Evolutionary conservation across 2,329 filamentous ascomycete species (phyloP).

Genomic region (Penicillium sp.): DNA sequence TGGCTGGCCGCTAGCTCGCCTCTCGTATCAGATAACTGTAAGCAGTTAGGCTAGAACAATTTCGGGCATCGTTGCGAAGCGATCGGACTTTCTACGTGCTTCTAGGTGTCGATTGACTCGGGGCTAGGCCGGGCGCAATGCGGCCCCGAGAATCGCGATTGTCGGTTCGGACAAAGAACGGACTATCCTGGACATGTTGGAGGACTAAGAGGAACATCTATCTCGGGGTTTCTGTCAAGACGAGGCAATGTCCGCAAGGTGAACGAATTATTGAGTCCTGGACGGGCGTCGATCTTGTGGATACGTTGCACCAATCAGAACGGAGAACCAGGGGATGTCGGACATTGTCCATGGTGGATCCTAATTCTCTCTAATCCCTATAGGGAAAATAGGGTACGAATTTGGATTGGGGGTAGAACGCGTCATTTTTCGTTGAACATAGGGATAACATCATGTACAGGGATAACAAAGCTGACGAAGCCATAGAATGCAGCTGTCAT

Average conservation of each 20-base stretch:
- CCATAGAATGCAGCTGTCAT: slow-evolving; percentile 10
- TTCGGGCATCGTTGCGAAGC: neutral
- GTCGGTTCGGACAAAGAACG: neutral
- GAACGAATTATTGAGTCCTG: neutral
- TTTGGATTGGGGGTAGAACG: slow-evolving; percentile 2
- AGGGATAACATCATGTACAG: slow-evolving; percentile 13
- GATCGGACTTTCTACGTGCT: neutral
- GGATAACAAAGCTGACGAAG: slow-evolving; percentile 8
- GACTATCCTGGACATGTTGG: neutral
- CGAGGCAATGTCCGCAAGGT: neutral
- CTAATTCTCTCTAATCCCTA: slow-evolving; percentile 9
- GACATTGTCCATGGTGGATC: slow-evolving; percentile 14
- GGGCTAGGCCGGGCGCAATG: neutral
- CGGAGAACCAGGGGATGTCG: neutral
- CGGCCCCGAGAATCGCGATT: neutral
- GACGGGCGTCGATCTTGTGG: slow-evolving; percentile 7
- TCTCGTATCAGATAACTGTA: slow-evolving; percentile 1
- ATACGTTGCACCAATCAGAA: slow-evolving; percentile 8
- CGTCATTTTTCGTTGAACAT: slow-evolving; percentile 14
- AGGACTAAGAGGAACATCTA: neutral
- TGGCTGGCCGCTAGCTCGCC: neutral
- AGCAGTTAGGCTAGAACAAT: neutral
- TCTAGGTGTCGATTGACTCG: neutral
- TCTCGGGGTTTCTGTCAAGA: neutral
- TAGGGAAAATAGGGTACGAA: slow-evolving; percentile 1